Evolutionary conservation across 2,329 filamentous ascomycete species (phyloP).

Genomic region (Akanthomyces muscarius): DNA sequence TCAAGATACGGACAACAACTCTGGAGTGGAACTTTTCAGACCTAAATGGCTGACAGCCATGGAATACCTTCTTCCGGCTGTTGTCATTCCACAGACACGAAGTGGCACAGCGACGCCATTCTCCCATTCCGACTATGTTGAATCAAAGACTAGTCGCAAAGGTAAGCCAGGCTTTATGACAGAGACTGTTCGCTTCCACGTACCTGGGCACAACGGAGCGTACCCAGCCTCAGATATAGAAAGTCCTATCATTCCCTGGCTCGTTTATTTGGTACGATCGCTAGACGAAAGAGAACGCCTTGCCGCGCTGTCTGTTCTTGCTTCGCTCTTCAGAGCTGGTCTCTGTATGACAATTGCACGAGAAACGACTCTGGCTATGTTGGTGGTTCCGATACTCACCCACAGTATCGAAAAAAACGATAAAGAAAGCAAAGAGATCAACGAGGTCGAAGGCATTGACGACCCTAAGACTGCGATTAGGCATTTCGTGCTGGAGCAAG

Average conservation of each 20-base stretch:
- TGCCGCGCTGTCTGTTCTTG: conserved; percentile 65
- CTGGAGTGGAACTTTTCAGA: conserved; percentile 44
- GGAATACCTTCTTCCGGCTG: conserved; percentile 60
- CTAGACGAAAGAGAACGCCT: conserved; percentile 56
- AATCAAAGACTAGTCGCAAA: conserved; percentile 29
- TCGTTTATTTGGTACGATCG: conserved; percentile 60
- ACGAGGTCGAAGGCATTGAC: conserved; percentile 41
- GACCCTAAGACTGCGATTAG: conserved; percentile 34
- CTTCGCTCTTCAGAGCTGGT: conserved; percentile 64
- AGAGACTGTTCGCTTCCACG: conserved; percentile 30
- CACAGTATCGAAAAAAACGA: conserved; percentile 49
- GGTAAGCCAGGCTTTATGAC: conserved; percentile 28
- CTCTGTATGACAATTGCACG: conserved; percentile 58
- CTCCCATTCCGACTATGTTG: conserved; percentile 24
- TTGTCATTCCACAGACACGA: conserved; percentile 41
- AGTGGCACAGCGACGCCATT: conserved; percentile 25
- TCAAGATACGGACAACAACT: conserved; percentile 50
- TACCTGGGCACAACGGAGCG: conserved; percentile 27
- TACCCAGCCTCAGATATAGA: conserved; percentile 56
- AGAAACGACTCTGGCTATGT: conserved; percentile 59
- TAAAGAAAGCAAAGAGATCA: conserved; percentile 45
- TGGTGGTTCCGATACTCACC: conserved; percentile 68
- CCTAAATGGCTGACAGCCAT: conserved; percentile 52
- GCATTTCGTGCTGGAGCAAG: conserved; percentile 57
- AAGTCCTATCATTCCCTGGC: conserved; percentile 68